phyloP scores from a whole-genome alignment of 352 stramenopile genomes.

The Phytophthora gonapodyides region DNA sequence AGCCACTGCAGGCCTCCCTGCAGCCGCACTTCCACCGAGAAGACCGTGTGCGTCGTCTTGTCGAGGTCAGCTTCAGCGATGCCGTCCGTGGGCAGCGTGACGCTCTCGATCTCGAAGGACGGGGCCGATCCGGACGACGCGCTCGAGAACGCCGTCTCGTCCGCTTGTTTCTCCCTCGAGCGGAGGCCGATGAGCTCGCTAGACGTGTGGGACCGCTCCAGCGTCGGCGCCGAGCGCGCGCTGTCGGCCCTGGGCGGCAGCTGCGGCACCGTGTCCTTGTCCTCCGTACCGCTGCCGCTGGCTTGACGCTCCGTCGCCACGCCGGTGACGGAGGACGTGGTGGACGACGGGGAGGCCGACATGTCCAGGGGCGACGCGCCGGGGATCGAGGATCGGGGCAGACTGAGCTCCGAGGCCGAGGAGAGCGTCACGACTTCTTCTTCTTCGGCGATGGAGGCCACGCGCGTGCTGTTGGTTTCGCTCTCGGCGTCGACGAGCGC shows the following conservation, averaged over 20 bases:
- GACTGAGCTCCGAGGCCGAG: slow-evolving; percentile 32
- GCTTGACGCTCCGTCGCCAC: slow-evolving; percentile 45
- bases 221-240: slow-evolving; percentile 44
- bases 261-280: slow-evolving; percentile 27
- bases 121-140: slow-evolving; percentile 47
- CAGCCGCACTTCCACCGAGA: slow-evolving; percentile 79
- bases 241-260: slow-evolving; percentile 12
- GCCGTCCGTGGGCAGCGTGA: slow-evolving; percentile 63
- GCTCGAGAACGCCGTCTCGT: slow-evolving; percentile 48
- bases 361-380: slow-evolving; percentile 44
- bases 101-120: slow-evolving; percentile 86
- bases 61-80: slow-evolving; percentile 85
- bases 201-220: slow-evolving; percentile 76
- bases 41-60: slow-evolving; percentile 81
- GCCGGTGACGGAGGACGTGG: slow-evolving; percentile 46
- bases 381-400: slow-evolving; percentile 40
- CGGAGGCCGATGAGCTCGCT: slow-evolving; percentile 71
- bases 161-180: slow-evolving; percentile 51
- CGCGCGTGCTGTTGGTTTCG: slow-evolving; percentile 30
- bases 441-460: slow-evolving; percentile 30
- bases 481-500: slow-evolving; percentile 1
- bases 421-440: slow-evolving; percentile 27
- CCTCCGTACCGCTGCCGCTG: slow-evolving; percentile 1
- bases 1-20: slow-evolving; percentile 86
- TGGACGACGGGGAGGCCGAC: slow-evolving; percentile 49